These are phyloP conservation scores for Botrytis pseudocinerea DNA, from an alignment of 2,329 filamentous ascomycete genomes.

Conservation along the genomic window DNA sequence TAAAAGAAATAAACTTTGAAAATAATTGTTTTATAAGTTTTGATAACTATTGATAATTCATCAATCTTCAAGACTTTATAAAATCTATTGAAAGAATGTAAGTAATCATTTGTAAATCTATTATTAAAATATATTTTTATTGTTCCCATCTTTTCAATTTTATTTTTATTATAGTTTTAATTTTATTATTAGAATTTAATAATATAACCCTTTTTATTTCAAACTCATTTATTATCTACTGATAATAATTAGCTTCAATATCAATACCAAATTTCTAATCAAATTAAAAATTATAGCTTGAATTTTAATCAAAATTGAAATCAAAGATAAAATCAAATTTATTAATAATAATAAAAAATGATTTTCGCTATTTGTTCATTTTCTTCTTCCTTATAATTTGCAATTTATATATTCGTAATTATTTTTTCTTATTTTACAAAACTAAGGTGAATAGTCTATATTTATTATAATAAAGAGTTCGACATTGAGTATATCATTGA, in stretches of 20 bases:
- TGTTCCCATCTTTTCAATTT: slow-evolving; percentile 32
- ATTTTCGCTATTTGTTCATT: slow-evolving; percentile 10
- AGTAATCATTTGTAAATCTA: not conserved
- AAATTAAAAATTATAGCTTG: slow-evolving; percentile 17
- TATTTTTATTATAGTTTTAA: slow-evolving; percentile 30
- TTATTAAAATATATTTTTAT: slow-evolving; percentile 29
- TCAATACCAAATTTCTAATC: slow-evolving; percentile 25
- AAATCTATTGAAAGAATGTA: not conserved
- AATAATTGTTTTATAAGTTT: not conserved
- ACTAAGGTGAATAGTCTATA: not conserved
- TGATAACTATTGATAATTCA: not conserved
- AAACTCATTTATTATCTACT: slow-evolving; percentile 2
- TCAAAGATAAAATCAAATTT: not conserved
- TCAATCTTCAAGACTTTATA: not conserved
- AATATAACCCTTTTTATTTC: slow-evolving; percentile 26
- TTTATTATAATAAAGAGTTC: not conserved
- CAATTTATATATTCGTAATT: slow-evolving; percentile 9
- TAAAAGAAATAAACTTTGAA: not conserved
- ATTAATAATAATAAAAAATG: not conserved
- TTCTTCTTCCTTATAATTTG: slow-evolving; percentile 18
- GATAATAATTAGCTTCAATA: slow-evolving; percentile 28
- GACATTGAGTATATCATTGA: not conserved
- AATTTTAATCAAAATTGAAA: not conserved
- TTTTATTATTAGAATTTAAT: slow-evolving; percentile 30
- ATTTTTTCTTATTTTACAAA: not conserved